A percentile compares a stretch with the other conserved stretches of the same genome.
These are phyloP conservation scores for Podaxis sp. DNA, from an alignment of 768 basidiomycete species.

Conservation along the genomic window DNA sequence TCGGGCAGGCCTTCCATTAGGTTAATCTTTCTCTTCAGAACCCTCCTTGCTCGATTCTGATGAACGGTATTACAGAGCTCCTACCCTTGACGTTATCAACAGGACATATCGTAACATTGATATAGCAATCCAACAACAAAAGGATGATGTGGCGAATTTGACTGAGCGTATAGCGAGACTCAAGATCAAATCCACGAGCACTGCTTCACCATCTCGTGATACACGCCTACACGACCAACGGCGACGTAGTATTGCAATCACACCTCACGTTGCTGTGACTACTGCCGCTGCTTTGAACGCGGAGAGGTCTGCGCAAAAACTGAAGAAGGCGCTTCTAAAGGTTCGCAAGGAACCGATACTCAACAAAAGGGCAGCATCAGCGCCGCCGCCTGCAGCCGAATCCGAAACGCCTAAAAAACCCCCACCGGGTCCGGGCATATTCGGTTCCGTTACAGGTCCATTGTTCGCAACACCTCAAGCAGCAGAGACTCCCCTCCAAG, in stretches of 20 bases:
- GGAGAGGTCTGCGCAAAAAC: slow-evolving; percentile 66
- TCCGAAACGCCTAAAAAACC: slow-evolving; percentile 37
- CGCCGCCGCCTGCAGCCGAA: slow-evolving; percentile 32
- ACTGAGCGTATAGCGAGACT: slow-evolving; percentile 52
- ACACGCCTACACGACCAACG: slow-evolving; percentile 38
- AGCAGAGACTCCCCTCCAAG: slow-evolving; percentile 18
- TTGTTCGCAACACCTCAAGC: slow-evolving; percentile 23
- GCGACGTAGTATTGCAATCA: slow-evolving; percentile 43
- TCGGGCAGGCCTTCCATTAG: slow-evolving; percentile 61
- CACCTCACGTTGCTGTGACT: slow-evolving; percentile 65
- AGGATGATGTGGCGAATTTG: slow-evolving; percentile 49
- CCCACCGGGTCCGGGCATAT: slow-evolving; percentile 14
- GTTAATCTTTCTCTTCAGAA: slow-evolving; percentile 34
- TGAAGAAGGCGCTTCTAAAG: slow-evolving; percentile 66
- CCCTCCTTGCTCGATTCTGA: background rate
- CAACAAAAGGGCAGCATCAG: slow-evolving; percentile 49
- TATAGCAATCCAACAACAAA: slow-evolving; percentile 61
- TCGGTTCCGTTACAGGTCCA: slow-evolving; percentile 22
- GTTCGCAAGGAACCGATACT: slow-evolving; percentile 64
- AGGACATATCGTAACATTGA: slow-evolving; percentile 87
- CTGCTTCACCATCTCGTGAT: slow-evolving; percentile 32
- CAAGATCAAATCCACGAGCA: slow-evolving; percentile 30
- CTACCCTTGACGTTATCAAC: slow-evolving; percentile 81
- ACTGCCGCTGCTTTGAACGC: slow-evolving; percentile 83
- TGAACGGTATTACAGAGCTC: slow-evolving; percentile 49